Base-by-base conservation (phyloP, 164 flowering plant genomes). In the Aristolochia fimbriata region DNA sequence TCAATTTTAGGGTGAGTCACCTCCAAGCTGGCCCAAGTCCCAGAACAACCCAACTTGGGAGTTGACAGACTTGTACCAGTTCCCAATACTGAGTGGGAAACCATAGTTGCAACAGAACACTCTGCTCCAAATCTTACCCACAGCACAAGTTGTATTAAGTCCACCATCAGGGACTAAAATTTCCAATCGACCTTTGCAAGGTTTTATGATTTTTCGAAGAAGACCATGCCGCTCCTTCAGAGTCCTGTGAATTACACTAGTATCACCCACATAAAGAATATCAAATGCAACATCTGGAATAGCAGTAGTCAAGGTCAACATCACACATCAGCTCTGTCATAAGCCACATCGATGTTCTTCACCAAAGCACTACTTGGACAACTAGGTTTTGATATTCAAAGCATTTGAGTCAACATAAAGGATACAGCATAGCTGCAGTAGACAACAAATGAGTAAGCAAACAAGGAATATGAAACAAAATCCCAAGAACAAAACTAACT, bases 231-330 rank as follows among this genome's bases (percentile, higher is more conserved):
- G 63, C 68, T 93, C 98, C 71, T 81, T 90, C 79, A 93, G 77
- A 69, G 76, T 89, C 70, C 80, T 91, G 75, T 93, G 98, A 61
- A 93, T 89, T 55, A 89, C 96, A 80, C 97, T 89, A n/a, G 92
- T 89, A 66, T 93, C 98, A 69, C 97, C 94, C 68, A 73, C 87
- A 82, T 89, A 93, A 65, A 93, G 90, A 58, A 93, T 70, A 77
- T 93, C 98, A 78, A 93, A 93, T 49, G 96, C 96, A 76, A 89
- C 88, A 84, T 93, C 97, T 87, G 65, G 24, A 66, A 70, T 19
- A 53, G 55, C 20, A 58, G 59, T 70, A 55, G 83, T 84, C 70
- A 88, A 76, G 82, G 82, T 24, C 58, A 60, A 64, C 55, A 59
- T 15, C 41, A 64, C 41, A 17, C 15, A 64, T 37, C 43, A 37